Evolutionary conservation across 1,284 basidiomycete genomes (phyloP), one percentile per base, ranked within the genome.

Genomic region (Exobasidium rhododendri): DNA sequence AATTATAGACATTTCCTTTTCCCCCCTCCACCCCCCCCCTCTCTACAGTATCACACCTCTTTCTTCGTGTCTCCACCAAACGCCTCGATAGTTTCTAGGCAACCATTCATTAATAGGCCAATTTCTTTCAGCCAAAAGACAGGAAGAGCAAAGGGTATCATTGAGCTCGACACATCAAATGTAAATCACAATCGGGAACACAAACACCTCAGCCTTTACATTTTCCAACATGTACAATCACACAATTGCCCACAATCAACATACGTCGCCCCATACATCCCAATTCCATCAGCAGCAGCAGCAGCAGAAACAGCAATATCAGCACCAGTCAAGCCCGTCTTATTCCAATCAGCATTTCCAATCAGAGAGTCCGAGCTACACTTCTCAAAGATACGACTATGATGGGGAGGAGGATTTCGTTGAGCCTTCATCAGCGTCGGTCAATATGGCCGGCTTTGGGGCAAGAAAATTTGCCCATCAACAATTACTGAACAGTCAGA

Each of bases 391-490:
- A 45, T 22, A 45, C 10, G 10, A n/a, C 3, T 28, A 50, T 13
- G 28, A 26, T 26, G 20, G 20, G 4, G n/a, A 50, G 20, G 47
- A 26, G 4, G n/a, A 50, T 26, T 5, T 5, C 13, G 5, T 24
- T 3, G 47, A 20, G 28, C 13, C n/a, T 3, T 13, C 14, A 24
- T 20, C 47, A 50, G 4, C 26, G 4, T 20, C n/a, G n/a, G 24
- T 50, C 20, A 53, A 53, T 35, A 35, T 60, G 28, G 58, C 58
- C 3, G 58, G 58, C 14, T 56, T 60, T 54, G 58, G 58, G n/a
- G 58, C 58, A 11, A 32, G 58, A n/a, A 56, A 29, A 2, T 43
- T 60, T 35, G 58, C 58, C 4, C 50, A 60, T 22, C 32, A 56
- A 43, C 24, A 31, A 17, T 11, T 31, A 35, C 24, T 28, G 29